Evolutionary conservation across 1,139 yeast genomes (phyloP), one percentile per base, ranked within the genome.

Genomic region (Williopsis jadinii): DNA sequence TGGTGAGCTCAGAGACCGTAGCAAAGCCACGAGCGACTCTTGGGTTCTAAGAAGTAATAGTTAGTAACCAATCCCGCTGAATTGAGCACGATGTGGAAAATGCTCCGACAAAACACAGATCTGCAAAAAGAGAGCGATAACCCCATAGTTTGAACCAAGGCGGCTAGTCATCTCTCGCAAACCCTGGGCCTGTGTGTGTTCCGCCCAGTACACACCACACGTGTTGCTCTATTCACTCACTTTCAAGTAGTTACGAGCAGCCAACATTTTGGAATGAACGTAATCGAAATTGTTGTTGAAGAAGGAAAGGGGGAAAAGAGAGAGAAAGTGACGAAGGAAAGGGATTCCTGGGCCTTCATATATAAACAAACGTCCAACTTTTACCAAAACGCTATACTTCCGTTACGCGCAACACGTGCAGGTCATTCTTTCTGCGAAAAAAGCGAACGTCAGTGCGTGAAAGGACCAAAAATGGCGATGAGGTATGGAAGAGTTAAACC

Each of bases 1-100:
- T 82, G 59, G 92, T 82, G 59, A 88, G 68, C 51, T 77, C 73
- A 41, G 80, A 63, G 50, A 70, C 76, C 51, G 94, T 81, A 56
- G 95, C 92, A 61, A 84, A 71, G 53, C 85, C 80, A 73, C 94
- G 84, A 28, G 41, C 46, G 37, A 49, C 41, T 44, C 48, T 52
- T 44, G 54, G 47, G 39, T 42, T 44, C 48, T 49, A 50, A 10
- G 3, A 9, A 15, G 14, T 3, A 8, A 28, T 33, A 13, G 26
- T 11, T 34, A 27, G n/a, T 13, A 28, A 11, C 11, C 9, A 11
- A 8, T 9, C 26, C 9, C 34, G 26, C 3, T 19, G 24, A 19
- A 19, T 19, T 19, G 24, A 6, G 6, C 24, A 19, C 24, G 6
- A 19, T 6, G 24, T 6, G 24, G 24, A 19, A 5, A 19, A 6